Evolutionary conservation across 179 eudicot species (phyloP).

Genomic region (Spinacia oleracea): DNA sequence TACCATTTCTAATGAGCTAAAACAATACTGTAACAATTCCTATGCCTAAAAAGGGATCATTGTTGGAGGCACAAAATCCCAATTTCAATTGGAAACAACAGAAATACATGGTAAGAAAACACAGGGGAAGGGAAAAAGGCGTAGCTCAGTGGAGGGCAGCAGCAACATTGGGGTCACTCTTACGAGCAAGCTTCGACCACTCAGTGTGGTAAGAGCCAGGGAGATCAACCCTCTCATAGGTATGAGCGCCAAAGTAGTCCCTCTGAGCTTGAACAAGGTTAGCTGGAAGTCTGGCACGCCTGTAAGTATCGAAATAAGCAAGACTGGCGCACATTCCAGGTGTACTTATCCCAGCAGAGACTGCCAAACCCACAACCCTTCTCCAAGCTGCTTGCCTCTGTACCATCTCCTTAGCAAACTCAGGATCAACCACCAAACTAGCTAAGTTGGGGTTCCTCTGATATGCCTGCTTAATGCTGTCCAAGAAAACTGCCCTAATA

Average conservation of each 20-base stretch:
- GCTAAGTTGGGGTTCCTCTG: constrained; percentile 43
- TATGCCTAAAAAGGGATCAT: constrained; percentile 30
- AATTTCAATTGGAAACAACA: constrained; percentile 27
- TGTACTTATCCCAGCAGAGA: constrained; percentile 47
- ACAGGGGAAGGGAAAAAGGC: constrained; percentile 12
- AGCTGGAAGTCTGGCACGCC: constrained; percentile 46
- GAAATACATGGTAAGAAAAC: constrained; percentile 25
- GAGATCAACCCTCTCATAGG: constrained; percentile 50
- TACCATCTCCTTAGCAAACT: constrained; percentile 50
- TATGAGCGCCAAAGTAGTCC: constrained; percentile 55
- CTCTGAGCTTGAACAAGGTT: constrained; percentile 55
- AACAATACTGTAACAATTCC: constrained; percentile 27
- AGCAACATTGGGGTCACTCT: constrained; percentile 30
- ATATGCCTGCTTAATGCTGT: constrained; percentile 46
- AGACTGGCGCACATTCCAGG: constrained; percentile 55
- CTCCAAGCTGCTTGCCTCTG: constrained; percentile 54
- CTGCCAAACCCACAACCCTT: constrained; percentile 43
- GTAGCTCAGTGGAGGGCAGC: constrained; percentile 30
- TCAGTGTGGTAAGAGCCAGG: constrained; percentile 46
- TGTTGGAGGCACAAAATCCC: constrained; percentile 31
- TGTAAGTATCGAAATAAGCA: constrained; percentile 46
- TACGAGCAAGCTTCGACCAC: constrained; percentile 54
- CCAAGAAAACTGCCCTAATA: constrained; percentile 50
- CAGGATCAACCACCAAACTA: constrained; percentile 46
- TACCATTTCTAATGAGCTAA: constrained; percentile 24